Conservation (phyloP, 176 grass and related monocot genomes). For the Raddia distichophylla region DNA sequence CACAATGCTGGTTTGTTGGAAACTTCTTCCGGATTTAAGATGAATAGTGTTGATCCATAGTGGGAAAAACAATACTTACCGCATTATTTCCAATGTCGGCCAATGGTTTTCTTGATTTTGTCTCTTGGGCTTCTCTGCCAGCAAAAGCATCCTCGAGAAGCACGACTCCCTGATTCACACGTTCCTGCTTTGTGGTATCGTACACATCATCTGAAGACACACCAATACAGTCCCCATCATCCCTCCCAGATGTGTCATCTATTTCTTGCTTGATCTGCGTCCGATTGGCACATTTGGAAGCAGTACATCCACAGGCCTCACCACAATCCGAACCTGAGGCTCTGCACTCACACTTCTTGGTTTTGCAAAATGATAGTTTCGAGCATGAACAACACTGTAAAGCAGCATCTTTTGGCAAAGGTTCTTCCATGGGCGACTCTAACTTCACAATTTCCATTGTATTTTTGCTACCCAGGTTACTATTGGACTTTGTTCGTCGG, state of each 20-base stretch:
- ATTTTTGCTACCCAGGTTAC: background rate
- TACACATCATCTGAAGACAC: constrained; percentile 44
- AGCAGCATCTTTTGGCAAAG: constrained; percentile 22
- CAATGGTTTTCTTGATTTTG: constrained; percentile 61
- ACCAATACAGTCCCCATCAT: constrained; percentile 21
- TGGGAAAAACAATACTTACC: constrained; percentile 38
- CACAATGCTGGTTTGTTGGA: background rate
- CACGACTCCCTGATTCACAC: constrained; percentile 53
- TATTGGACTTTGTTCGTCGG: constrained; percentile 33
- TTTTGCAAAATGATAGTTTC: constrained; percentile 68
- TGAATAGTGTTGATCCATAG: background rate
- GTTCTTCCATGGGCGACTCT: constrained; percentile 42
- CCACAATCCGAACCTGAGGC: constrained; percentile 53
- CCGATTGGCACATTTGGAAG: constrained; percentile 77
- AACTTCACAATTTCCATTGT: constrained; percentile 29
- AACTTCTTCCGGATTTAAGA: background rate
- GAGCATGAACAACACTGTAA: constrained; percentile 68
- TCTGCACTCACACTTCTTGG: constrained; percentile 80
- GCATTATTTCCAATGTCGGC: constrained; percentile 63
- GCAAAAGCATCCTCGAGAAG: constrained; percentile 60
- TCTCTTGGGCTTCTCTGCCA: constrained; percentile 43
- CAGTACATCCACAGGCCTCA: constrained; percentile 57
- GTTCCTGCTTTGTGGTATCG: constrained; percentile 42
- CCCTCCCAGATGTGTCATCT: constrained; percentile 25
- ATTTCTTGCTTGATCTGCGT: constrained; percentile 31